phyloP scores from a whole-genome alignment of 176 grass and related monocot genomes.

The Pharus latifolius region DNA sequence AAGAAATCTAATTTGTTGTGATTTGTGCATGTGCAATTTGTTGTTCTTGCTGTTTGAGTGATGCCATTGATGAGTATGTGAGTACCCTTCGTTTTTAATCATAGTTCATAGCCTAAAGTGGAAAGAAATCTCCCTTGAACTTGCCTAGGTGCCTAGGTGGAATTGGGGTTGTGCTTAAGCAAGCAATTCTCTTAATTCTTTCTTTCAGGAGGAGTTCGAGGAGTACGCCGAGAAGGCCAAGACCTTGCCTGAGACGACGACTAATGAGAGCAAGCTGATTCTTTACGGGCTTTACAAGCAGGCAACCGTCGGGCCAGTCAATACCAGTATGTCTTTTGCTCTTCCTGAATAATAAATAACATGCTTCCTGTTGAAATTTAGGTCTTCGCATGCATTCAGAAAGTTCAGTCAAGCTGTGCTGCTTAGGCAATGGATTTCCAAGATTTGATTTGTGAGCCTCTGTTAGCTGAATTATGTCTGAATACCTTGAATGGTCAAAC shows the following conservation, averaged over 20 bases:
- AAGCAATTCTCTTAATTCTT: background rate
- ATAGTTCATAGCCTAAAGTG: no score
- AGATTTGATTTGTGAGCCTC: background rate
- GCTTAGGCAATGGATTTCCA: background rate
- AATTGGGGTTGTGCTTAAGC: no score
- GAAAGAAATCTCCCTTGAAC: no score
- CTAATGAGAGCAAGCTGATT: slow-evolving; percentile 51
- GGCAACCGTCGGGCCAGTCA: slow-evolving; percentile 52
- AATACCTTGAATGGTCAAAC: no score
- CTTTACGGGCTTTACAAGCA: slow-evolving; percentile 73
- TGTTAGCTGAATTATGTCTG: no score
- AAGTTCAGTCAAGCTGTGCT: background rate
- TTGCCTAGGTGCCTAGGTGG: no score
- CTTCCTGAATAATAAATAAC: background rate
- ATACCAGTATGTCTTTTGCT: slow-evolving; percentile 31
- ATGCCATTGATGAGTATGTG: no score
- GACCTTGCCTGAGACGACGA: slow-evolving; percentile 37
- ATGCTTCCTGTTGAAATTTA: background rate
- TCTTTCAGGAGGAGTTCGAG: slow-evolving; percentile 60
- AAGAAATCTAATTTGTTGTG: no score
- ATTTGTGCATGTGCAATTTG: no score
- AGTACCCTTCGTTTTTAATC: no score
- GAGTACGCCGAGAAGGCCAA: slow-evolving; percentile 64
- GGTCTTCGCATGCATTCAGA: background rate
- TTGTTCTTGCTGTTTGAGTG: no score